Conservation (phyloP, 2,329 filamentous ascomycete species). For the Emericellopsis atlantica region DNA sequence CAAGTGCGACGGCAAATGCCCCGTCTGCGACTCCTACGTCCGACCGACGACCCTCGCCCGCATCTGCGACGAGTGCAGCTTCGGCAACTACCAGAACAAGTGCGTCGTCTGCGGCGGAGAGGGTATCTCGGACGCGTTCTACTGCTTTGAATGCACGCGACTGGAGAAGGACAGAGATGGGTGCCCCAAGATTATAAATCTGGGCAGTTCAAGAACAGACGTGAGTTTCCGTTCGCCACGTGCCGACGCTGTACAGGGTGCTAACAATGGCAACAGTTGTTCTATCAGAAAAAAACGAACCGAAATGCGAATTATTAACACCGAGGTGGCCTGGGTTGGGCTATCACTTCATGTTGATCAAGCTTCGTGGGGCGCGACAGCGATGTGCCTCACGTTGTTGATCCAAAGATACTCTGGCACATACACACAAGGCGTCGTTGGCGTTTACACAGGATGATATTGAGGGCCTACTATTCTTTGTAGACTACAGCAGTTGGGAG, state of each 20-base stretch:
- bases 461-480: background rate
- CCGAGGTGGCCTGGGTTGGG: constrained; percentile 35
- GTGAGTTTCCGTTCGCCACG: constrained; percentile 31
- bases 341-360: background rate
- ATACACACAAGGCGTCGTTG: no score
- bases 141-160: constrained; percentile 97
- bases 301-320: constrained; percentile 42
- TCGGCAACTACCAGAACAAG: constrained; percentile 99
- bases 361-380: no score
- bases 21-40: constrained; percentile 97
- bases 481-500: background rate
- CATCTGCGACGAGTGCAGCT: constrained; percentile 98
- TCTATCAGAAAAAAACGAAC: constrained; percentile 58
- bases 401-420: background rate
- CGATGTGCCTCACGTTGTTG: no score
- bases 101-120: constrained; percentile 98
- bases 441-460: background rate
- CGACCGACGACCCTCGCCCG: constrained; percentile 92
- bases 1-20: constrained; percentile 99
- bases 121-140: constrained; percentile 96
- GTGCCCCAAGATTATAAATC: constrained; percentile 98
- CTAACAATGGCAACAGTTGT: constrained; percentile 26
- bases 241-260: background rate
- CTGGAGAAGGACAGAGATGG: constrained; percentile 95
- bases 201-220: constrained; percentile 92